phyloP scores from a whole-genome alignment of 768 basidiomycete genomes.

The Mycena capillaripes region DNA sequence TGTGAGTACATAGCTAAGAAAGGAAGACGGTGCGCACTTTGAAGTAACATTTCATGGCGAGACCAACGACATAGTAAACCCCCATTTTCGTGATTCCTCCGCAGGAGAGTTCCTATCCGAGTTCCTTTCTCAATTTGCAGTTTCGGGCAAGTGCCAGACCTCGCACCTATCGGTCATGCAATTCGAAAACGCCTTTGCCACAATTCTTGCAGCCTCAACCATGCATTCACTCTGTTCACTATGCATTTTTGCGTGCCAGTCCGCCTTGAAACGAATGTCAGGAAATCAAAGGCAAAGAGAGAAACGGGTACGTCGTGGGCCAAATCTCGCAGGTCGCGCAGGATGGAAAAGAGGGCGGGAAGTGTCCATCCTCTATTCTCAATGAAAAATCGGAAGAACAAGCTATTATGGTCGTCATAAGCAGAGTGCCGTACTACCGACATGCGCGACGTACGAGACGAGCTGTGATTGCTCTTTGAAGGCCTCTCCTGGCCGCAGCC shows the following conservation, averaged over 20 bases:
- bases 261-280: constrained; percentile 60
- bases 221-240: constrained; percentile 74
- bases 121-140: not conserved
- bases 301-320: constrained; percentile 78
- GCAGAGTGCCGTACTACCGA: not conserved
- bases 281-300: not conserved
- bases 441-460: constrained; percentile 71
- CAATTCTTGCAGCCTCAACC: constrained; percentile 89
- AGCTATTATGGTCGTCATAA: constrained; percentile 50
- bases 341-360: constrained; percentile 83
- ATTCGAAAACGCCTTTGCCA: constrained; percentile 90
- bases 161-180: constrained; percentile 83
- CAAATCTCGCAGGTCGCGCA: constrained; percentile 86
- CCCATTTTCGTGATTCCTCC: constrained; percentile 87
- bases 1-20: not conserved
- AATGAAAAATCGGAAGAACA: constrained; percentile 84
- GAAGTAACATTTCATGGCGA: constrained; percentile 96
- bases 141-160: not conserved
- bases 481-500: constrained; percentile 76
- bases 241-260: constrained; percentile 70
- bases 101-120: constrained; percentile 71
- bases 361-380: constrained; percentile 90
- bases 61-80: constrained; percentile 93
- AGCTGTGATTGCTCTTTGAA: constrained; percentile 86
- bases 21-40: constrained; percentile 48